Base-by-base conservation (phyloP, 805 yeast genomes). In the Komagataella pastoris region DNA sequence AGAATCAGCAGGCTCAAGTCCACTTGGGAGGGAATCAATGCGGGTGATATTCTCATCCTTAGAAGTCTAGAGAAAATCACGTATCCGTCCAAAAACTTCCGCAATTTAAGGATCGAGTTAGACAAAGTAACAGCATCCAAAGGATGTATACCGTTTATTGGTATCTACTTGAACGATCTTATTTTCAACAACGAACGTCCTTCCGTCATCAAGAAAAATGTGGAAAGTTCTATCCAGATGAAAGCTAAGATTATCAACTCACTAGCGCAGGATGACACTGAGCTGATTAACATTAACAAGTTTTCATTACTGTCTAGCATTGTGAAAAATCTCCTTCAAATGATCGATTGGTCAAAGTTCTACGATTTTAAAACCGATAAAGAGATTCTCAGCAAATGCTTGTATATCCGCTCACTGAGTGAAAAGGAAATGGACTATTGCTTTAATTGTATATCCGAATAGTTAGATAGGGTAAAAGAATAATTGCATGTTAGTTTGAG, bases 131-230 rank as follows among this genome's bases (percentile, higher is more conserved):
- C 74, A 52, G 80, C 83, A 19, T 71, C 83, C 4, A 71, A 71
- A 53, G 98, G 98, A 2, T 82, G 95, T 58, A 80, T 91, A 50
- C 98, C 99, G 19, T 91, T 90, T 63, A 78, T 90, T 51, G 97
- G 95, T 1, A 71, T 91, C 30, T 89, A 88, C 59, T 65, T 91
- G 48, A 82, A 90, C 3, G 98, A 91, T 63, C 71, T 91, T 58
- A 79, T 87, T 0, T 79, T 84, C 60, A 88, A 88, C 63, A 76
- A 83, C 2, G 85, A 81, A 56, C 65, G 82, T 54, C 79, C 84
- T 0, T 73, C 78, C 8, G 68, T 70, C 51, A 64, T 77, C 46
- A 66, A 65, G 52, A 47, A 49, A 21, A 44, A 46, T 21, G 40
- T 47, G 17, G 54, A 52, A 36, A 53, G 47, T 24, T 50, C 48